Evolutionary conservation across 768 basidiomycete genomes (phyloP).

Genomic region (Rhizopogon vinicolor): DNA sequence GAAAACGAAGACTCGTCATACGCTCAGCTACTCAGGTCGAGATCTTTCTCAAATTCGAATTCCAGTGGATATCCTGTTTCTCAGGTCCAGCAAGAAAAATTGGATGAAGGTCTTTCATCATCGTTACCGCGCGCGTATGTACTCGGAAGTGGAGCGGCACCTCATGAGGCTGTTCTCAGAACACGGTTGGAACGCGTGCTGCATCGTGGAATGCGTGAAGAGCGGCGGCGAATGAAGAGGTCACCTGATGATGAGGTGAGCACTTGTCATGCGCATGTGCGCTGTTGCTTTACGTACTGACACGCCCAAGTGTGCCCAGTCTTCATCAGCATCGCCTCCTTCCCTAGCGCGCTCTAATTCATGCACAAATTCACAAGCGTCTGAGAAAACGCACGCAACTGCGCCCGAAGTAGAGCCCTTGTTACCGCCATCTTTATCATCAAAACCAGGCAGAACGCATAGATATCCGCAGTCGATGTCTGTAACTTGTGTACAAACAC

Average conservation of each 20-base stretch:
- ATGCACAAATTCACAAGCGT: constrained; percentile 19
- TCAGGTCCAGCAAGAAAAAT: constrained; percentile 12
- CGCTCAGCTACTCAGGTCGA: constrained; percentile 19
- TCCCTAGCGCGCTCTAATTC: constrained; percentile 26
- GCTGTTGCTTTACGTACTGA: not conserved
- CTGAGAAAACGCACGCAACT: constrained; percentile 19
- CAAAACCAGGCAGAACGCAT: constrained; percentile 2
- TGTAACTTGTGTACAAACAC: not conserved
- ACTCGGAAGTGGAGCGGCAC: constrained; percentile 25
- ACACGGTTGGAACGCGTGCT: constrained; percentile 50
- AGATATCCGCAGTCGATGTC: constrained; percentile 12
- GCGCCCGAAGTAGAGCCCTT: constrained; percentile 14
- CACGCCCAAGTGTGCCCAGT: constrained; percentile 12
- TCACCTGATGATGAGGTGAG: constrained; percentile 21
- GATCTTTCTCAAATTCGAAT: constrained; percentile 20
- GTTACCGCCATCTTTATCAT: constrained; percentile 2
- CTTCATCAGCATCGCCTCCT: constrained; percentile 19
- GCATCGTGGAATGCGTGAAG: constrained; percentile 19
- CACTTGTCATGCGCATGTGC: not conserved
- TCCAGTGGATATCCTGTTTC: constrained; percentile 10
- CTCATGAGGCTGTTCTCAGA: constrained; percentile 51
- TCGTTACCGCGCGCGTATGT: constrained; percentile 13
- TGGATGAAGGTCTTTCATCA: constrained; percentile 14
- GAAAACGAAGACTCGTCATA: constrained; percentile 22
- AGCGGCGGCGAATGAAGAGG: constrained; percentile 6